Evolutionary conservation across 2,329 filamentous ascomycete genomes (phyloP).

Genomic region (Alternaria angustiovoidea): DNA sequence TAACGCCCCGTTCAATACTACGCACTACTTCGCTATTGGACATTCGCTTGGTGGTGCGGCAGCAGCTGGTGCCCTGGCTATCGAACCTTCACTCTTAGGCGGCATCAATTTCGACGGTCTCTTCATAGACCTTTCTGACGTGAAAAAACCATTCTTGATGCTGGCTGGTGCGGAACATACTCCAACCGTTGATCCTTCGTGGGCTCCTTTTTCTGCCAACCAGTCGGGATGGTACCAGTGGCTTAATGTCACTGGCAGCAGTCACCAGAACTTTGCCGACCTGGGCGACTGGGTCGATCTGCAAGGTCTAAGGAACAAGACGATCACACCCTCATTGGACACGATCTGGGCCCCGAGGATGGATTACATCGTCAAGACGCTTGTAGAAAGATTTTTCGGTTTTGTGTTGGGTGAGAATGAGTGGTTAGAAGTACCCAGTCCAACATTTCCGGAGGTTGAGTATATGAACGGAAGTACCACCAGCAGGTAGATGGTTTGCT

Average conservation of each 20-base stretch:
- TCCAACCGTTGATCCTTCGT: constrained; percentile 22
- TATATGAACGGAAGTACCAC: not conserved
- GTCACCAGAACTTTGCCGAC: constrained; percentile 35
- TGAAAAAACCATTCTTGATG: constrained; percentile 29
- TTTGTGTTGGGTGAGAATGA: constrained; percentile 20
- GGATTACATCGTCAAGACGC: constrained; percentile 22
- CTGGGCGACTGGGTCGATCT: constrained; percentile 34
- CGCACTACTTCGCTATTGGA: constrained; percentile 13
- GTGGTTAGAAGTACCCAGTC: constrained; percentile 11
- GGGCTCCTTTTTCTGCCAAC: constrained; percentile 26
- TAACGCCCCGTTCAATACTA: constrained; percentile 14
- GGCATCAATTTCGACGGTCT: constrained; percentile 12
- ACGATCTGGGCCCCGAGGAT: constrained; percentile 29
- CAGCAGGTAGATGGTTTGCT: not conserved
- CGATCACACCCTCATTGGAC: constrained; percentile 18
- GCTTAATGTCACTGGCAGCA: constrained; percentile 25
- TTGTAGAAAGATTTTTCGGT: constrained; percentile 22
- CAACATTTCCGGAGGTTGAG: not conserved
- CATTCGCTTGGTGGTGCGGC: constrained; percentile 24
- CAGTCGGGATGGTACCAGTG: constrained; percentile 35
- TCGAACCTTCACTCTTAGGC: not conserved
- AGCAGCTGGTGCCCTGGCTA: constrained; percentile 1
- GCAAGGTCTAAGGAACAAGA: constrained; percentile 24
- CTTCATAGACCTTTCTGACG: constrained; percentile 25
- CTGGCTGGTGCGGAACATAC: constrained; percentile 28